Evolutionary conservation across 495 filamentous ascomycete genomes (phyloP).

Genomic region (Lasiosphaeria ovina): DNA sequence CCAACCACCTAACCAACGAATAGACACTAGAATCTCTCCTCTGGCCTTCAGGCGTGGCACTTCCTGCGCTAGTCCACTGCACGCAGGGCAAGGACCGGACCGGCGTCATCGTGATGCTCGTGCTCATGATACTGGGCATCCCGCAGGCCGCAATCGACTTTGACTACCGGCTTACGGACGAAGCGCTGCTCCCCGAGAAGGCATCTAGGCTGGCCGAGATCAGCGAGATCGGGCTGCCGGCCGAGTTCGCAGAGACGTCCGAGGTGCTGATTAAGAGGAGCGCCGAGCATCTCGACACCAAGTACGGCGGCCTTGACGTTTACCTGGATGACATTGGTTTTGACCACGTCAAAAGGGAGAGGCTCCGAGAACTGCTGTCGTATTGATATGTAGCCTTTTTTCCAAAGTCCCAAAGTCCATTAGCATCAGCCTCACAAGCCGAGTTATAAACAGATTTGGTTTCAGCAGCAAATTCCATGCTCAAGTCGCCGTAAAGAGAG

Average conservation of each 20-base stretch:
- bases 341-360: conserved; percentile 28
- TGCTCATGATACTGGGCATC: conserved; percentile 58
- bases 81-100: conserved; percentile 89
- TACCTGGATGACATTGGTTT: conserved; percentile 64
- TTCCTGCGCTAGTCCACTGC: conserved; percentile 72
- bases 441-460: neutral
- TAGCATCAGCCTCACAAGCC: neutral
- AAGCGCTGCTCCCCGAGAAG: conserved; percentile 56
- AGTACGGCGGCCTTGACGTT: conserved; percentile 59
- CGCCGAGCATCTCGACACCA: conserved; percentile 46
- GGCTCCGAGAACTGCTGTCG: conserved; percentile 19
- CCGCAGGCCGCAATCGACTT: conserved; percentile 54
- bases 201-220: conserved; percentile 67
- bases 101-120: conserved; percentile 65
- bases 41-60: conserved; percentile 34
- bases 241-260: conserved; percentile 66
- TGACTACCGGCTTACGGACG: conserved; percentile 64
- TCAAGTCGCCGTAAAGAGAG: too few species aligned
- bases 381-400: conserved; percentile 1
- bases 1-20: neutral
- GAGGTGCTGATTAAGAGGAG: conserved; percentile 53
- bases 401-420: too few species aligned
- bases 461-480: too few species aligned
- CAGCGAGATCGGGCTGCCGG: conserved; percentile 60
- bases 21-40: conserved; percentile 35